A percentile compares a stretch with the other conserved stretches of the same genome.
phyloP scores from a whole-genome alignment of 768 basidiomycete species.

The Lepiota venenata region DNA sequence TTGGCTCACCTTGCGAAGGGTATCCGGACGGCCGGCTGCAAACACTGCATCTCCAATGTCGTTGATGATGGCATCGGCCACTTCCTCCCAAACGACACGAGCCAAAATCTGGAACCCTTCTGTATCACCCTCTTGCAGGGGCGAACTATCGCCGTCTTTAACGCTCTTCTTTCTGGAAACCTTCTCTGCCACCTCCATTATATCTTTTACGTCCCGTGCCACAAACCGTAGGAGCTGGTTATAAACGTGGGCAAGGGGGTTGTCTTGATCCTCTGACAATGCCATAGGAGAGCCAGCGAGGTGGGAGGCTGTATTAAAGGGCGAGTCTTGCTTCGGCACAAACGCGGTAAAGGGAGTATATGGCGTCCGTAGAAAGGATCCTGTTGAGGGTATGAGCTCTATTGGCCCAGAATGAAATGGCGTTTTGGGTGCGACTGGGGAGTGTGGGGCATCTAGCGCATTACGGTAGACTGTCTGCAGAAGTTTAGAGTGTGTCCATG shows the following conservation, averaged over 20 bases:
- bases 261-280: conserved; percentile 57
- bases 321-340: conserved; percentile 47
- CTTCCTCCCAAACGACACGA: conserved; percentile 86
- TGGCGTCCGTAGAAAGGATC: conserved; percentile 39
- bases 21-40: conserved; percentile 87
- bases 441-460: conserved; percentile 63
- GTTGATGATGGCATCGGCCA: conserved; percentile 76
- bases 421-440: conserved; percentile 76
- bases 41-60: conserved; percentile 84
- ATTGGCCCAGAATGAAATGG: conserved; percentile 47
- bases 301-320: conserved; percentile 36
- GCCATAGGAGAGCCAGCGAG: conserved; percentile 28
- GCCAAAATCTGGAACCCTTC: conserved; percentile 80
- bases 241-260: conserved; percentile 73
- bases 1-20: conserved; percentile 77
- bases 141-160: neutral
- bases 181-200: conserved; percentile 77
- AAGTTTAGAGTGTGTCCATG: conserved; percentile 6
- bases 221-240: conserved; percentile 81
- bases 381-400: conserved; percentile 22
- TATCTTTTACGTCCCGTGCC: conserved; percentile 65
- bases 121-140: conserved; percentile 18
- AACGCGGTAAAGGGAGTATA: conserved; percentile 53
- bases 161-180: conserved; percentile 23
- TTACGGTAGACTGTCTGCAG: conserved; percentile 71